A percentile compares a stretch with the other conserved stretches of the same genome.
These are phyloP conservation scores for Eimeria necatrix DNA, from an alignment of 169 alveolate genomes.

Conservation along the genomic window DNA sequence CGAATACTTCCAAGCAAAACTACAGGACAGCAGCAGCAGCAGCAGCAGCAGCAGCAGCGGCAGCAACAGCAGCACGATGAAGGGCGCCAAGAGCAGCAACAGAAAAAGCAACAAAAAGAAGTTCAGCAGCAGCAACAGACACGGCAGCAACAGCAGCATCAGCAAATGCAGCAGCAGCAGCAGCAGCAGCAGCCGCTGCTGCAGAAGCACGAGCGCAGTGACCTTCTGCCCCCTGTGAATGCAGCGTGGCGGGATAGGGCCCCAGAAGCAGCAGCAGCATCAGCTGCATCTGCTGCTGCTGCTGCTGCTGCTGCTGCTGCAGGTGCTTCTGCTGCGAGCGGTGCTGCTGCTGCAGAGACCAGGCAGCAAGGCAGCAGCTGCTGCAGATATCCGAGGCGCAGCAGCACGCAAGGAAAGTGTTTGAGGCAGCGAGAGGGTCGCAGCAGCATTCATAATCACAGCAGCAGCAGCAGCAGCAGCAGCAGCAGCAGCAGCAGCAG, in stretches of 20 bases:
- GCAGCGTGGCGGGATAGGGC: not conserved
- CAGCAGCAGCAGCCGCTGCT: too few species aligned
- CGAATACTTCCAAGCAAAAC: not conserved
- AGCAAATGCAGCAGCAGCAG: too few species aligned
- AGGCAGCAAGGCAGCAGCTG: not conserved
- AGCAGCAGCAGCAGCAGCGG: not conserved
- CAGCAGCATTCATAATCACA: not conserved
- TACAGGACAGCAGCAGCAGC: not conserved
- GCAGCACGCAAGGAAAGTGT: not conserved
- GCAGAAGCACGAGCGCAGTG: too few species aligned
- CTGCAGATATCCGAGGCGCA: not conserved
- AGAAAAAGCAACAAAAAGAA: not conserved
- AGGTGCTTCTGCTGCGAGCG: not conserved
- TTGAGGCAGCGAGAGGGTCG: not conserved
- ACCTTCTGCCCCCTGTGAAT: not conserved
- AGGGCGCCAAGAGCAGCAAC: not conserved
- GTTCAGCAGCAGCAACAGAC: not conserved
- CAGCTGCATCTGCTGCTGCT: constrained; percentile 20
- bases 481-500: constrained; percentile 40
- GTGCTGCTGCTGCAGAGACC: not conserved
- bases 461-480: constrained; percentile 29
- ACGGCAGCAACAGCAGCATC: too few species aligned
- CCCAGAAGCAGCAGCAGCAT: not conserved
- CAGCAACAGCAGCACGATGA: not conserved
- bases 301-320: constrained; percentile 22